phyloP scores from a whole-genome alignment of 371 early-diverging fungal species.

The Mortierella sp. region DNA sequence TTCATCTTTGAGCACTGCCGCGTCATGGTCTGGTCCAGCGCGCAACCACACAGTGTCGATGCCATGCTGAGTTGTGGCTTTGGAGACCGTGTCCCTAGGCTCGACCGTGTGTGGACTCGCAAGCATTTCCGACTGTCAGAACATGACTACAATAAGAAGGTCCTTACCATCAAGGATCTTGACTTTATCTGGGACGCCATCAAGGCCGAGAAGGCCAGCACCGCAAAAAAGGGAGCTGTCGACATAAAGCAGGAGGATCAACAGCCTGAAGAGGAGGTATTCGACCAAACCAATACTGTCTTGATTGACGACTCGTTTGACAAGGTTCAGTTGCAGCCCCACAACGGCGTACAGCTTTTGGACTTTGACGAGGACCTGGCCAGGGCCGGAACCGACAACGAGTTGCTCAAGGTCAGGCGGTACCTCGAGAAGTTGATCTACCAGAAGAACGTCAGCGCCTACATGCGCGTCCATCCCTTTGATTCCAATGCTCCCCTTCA shows the following conservation, averaged over 20 bases:
- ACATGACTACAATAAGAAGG: slow-evolving; percentile 64
- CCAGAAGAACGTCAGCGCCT: slow-evolving; percentile 66
- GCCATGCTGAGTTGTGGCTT: slow-evolving; percentile 57
- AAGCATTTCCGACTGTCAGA: slow-evolving; percentile 65
- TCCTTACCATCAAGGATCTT: slow-evolving; percentile 75
- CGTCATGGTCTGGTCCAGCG: slow-evolving; percentile 88
- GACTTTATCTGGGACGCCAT: slow-evolving; percentile 66
- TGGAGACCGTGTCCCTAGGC: slow-evolving; percentile 55
- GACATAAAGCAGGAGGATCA: slow-evolving; percentile 27
- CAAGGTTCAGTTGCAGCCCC: slow-evolving; percentile 74
- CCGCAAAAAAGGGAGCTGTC: slow-evolving; percentile 8
- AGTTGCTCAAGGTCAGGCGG: slow-evolving; percentile 62
- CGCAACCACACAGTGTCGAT: slow-evolving; percentile 71
- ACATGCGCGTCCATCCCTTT: slow-evolving; percentile 66
- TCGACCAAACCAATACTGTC: slow-evolving; percentile 75
- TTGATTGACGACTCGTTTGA: slow-evolving; percentile 77
- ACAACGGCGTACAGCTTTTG: slow-evolving; percentile 69
- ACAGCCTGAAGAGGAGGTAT: slow-evolving; percentile 26
- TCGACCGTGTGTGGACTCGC: slow-evolving; percentile 75
- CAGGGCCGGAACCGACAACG: slow-evolving; percentile 58
- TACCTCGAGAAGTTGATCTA: slow-evolving; percentile 64
- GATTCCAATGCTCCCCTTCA: slow-evolving; percentile 9
- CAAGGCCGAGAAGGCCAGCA: slow-evolving; percentile 42
- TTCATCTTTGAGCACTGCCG: slow-evolving; percentile 73
- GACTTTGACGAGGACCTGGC: slow-evolving; percentile 56